A percentile compares a stretch with the other conserved stretches of the same genome.
Evolutionary conservation across 768 basidiomycete genomes (phyloP).

Genomic region (Flagelloscypha sp.): DNA sequence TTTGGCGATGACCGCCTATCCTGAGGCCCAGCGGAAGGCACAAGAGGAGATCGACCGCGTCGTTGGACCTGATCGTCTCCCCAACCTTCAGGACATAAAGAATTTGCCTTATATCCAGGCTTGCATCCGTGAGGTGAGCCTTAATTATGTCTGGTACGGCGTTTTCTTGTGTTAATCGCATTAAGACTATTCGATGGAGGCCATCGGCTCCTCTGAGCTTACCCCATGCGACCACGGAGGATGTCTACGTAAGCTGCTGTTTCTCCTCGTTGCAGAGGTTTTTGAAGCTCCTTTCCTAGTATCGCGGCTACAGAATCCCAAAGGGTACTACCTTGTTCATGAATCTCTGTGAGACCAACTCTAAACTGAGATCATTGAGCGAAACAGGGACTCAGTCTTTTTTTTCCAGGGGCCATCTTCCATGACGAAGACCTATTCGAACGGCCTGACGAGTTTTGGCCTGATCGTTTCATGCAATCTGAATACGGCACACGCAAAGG

Average conservation of each 20-base stretch:
- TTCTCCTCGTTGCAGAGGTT: neutral
- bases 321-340: conserved; percentile 18
- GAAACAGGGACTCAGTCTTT: neutral
- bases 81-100: conserved; percentile 13
- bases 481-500: conserved; percentile 11
- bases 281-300: neutral
- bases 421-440: conserved; percentile 18
- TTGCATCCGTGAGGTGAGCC: conserved; percentile 13
- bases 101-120: conserved; percentile 19
- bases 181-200: conserved; percentile 13
- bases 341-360: conserved; percentile 14
- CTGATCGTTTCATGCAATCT: conserved; percentile 17
- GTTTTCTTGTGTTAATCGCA: neutral
- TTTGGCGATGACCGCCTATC: conserved; percentile 18
- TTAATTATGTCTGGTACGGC: neutral
- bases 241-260: conserved; percentile 2
- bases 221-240: conserved; percentile 10
- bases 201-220: conserved; percentile 13
- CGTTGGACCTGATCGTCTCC: conserved; percentile 16
- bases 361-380: neutral
- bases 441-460: conserved; percentile 15
- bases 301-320: conserved; percentile 5
- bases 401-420: conserved; percentile 15
- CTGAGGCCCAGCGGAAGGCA: conserved; percentile 18
- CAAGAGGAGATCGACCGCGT: conserved; percentile 22